A percentile compares a stretch with the other conserved stretches of the same genome.
Evolutionary conservation across 164 flowering plant species (phyloP).

Genomic region (Annona squamosa): DNA sequence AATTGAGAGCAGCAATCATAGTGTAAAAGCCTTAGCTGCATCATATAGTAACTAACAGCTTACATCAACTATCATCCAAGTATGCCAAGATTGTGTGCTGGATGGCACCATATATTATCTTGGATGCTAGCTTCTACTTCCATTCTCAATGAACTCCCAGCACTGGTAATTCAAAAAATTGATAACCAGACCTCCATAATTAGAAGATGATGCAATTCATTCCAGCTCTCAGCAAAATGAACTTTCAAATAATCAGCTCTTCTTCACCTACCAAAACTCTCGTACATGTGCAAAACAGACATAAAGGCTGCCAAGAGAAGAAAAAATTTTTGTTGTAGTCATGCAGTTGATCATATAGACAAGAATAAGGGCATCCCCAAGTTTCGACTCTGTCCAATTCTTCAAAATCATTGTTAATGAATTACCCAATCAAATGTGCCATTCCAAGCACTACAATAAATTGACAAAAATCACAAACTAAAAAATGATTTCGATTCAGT

Average conservation of each 20-base stretch:
- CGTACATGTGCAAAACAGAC: slow-evolving; percentile 93
- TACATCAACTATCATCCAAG: background rate
- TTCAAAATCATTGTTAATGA: background rate
- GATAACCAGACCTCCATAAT: slow-evolving; percentile 79
- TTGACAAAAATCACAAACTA: background rate
- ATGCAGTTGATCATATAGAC: background rate
- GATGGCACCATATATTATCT: background rate
- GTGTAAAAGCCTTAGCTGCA: background rate
- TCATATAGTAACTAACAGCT: background rate
- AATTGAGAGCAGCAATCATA: background rate
- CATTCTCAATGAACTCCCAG: background rate
- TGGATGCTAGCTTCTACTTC: background rate
- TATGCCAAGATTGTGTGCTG: background rate
- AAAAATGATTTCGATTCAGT: background rate
- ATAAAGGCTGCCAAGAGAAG: slow-evolving; percentile 65
- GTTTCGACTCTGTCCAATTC: slow-evolving; percentile 6
- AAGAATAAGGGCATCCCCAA: background rate
- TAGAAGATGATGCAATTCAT: slow-evolving; percentile 98
- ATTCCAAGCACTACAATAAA: background rate
- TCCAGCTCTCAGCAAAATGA: slow-evolving; percentile 99
- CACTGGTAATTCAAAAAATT: background rate
- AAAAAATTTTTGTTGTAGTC: slow-evolving; percentile 12
- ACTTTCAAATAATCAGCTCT: slow-evolving; percentile 92
- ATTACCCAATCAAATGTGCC: background rate
- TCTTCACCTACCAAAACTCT: slow-evolving; percentile 99